These are phyloP conservation scores for Rhizopogon salebrosus DNA, from an alignment of 768 basidiomycete genomes.

Conservation along the genomic window DNA sequence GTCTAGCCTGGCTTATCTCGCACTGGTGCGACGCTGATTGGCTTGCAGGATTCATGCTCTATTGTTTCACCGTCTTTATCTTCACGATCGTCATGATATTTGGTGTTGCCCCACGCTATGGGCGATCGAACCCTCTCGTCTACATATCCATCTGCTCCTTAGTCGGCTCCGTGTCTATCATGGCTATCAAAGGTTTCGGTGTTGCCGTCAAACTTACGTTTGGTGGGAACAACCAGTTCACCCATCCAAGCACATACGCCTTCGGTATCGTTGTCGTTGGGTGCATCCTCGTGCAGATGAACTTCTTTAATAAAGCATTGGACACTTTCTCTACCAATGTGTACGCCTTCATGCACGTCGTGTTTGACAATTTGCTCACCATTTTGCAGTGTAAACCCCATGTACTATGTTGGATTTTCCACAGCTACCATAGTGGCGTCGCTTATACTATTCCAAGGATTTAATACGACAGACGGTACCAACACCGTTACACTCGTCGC, in stretches of 20 bases:
- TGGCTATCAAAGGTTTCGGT: slow-evolving; percentile 98
- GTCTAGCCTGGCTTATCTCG: slow-evolving; percentile 13
- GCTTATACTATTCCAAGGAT: slow-evolving; percentile 94
- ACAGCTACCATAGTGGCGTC: slow-evolving; percentile 91
- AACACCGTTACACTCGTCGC: slow-evolving; percentile 84
- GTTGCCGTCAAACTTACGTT: slow-evolving; percentile 94
- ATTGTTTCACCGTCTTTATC: slow-evolving; percentile 80
- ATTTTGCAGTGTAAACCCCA: slow-evolving; percentile 78
- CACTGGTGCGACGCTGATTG: slow-evolving; percentile 6
- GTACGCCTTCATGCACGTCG: slow-evolving; percentile 42
- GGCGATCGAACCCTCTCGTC: slow-evolving; percentile 82
- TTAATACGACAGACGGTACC: slow-evolving; percentile 80
- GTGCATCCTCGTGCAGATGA: slow-evolving; percentile 92
- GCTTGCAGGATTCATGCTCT: slow-evolving; percentile 79
- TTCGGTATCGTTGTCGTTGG: slow-evolving; percentile 77
- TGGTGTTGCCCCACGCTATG: slow-evolving; percentile 76
- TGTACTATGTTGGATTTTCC: slow-evolving; percentile 97
- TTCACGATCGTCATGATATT: slow-evolving; percentile 87
- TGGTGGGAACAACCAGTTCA: slow-evolving; percentile 91
- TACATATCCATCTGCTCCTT: slow-evolving; percentile 97
- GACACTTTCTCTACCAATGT: slow-evolving; percentile 97
- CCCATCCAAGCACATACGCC: slow-evolving; percentile 93
- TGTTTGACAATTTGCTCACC: background rate
- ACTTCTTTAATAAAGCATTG: slow-evolving; percentile 97
- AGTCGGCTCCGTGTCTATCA: slow-evolving; percentile 94